Conservation (phyloP, 257 asterid genomes). For the Forsythia viridissima region DNA sequence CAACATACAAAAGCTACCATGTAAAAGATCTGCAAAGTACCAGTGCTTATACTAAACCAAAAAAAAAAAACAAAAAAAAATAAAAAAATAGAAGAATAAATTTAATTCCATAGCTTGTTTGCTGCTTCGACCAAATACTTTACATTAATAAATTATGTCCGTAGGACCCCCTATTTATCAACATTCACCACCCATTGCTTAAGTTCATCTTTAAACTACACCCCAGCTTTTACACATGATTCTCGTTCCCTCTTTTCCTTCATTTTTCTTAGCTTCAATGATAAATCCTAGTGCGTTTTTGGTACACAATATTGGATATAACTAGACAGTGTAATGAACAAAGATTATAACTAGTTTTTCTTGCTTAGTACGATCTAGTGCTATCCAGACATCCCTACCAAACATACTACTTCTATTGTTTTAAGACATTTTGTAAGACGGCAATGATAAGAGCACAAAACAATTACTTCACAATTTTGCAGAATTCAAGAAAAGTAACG, state of each 20-base stretch:
- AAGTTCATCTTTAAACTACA: background rate
- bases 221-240: too few species aligned
- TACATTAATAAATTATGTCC: background rate
- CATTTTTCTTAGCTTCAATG: too few species aligned
- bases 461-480: background rate
- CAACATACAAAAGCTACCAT: background rate
- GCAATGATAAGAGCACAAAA: background rate
- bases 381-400: background rate
- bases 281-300: too few species aligned
- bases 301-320: too few species aligned
- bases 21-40: background rate
- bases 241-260: too few species aligned
- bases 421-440: background rate
- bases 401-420: background rate
- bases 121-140: background rate
- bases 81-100: slow-evolving; percentile 29
- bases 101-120: slow-evolving; percentile 25
- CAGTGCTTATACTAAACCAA: slow-evolving; percentile 29
- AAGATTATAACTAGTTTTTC: background rate
- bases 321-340: too few species aligned
- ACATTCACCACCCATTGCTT: slow-evolving; percentile 25
- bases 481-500: too few species aligned
- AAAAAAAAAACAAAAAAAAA: slow-evolving; percentile 40
- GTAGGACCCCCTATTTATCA: slow-evolving; percentile 29
- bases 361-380: background rate